Evolutionary conservation across 2,329 filamentous ascomycete genomes (phyloP), one percentile per base, ranked within the genome.

Genomic region (Colletotrichum spinosum): DNA sequence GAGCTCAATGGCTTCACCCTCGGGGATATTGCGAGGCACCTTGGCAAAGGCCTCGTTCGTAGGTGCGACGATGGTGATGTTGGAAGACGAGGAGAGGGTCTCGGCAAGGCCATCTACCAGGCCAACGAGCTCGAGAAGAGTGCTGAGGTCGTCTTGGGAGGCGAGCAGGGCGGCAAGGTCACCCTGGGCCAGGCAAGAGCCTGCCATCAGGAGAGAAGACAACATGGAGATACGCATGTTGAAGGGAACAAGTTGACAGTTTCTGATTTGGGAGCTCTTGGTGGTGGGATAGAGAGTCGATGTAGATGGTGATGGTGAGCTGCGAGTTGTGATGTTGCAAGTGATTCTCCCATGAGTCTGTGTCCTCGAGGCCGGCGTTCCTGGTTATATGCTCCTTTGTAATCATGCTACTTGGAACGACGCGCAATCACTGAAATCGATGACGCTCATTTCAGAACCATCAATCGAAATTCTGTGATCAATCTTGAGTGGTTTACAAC

Each of bases 41-140:
- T 69, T 69, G 9, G 60, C 72, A 25, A 79, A 77, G 7, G 77
- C 77, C 2, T 73, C 61, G 68, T 79, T 77, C 12, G 74, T 76
- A 4, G 77, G 76, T 0, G 77, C 76, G 17, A 77, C 71, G 63
- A 75, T 78, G 59, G 73, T 76, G 53, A 76, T 74, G 65, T 78
- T 78, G 39, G 68, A 72, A 2, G 73, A 70, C 13, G 70, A 68
- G 10, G 72, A 68, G 8, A 79, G 72, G 12, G 69, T 72, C 17
- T 77, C 72, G 5, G 75, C 72, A 7, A 78, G 69, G 11, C 70
- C 69, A 4, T 70, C 67, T 8, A 74, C 66, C 17, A 72, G 62
- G 17, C 67, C 25, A 37, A 72, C 70, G 9, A 73, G 68, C 45
- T 70, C 65, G 10, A 71, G 65, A 8, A 73, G 58, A 2, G 70